Evolutionary conservation across 1,139 yeast genomes (phyloP), one percentile per base, ranked within the genome.

Genomic region (Geotrichum histeridarum): DNA sequence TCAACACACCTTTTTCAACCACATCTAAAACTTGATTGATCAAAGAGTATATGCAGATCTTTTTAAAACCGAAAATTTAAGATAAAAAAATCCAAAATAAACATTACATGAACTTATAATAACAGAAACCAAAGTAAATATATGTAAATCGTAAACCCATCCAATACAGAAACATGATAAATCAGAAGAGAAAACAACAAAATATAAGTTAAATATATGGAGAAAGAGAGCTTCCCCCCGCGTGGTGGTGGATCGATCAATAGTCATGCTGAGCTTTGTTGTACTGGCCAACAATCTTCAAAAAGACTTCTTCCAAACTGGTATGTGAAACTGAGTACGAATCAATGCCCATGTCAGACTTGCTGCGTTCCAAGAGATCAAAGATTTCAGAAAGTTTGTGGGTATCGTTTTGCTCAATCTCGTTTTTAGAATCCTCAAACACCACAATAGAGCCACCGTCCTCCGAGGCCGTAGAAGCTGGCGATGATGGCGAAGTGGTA

Each of bases 241-340:
- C 27, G 5, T 31, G n/a, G 9, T 15, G n/a, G 5, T 14, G n/a
- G n/a, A 22, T 22, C 27, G 5, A 43, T 11, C 31, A 14, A 37
- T 32, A 37, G 11, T 38, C 38, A 35, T 50, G 33, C 8, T 30
- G 12, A 8, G 45, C 41, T 12, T 14, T 11, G 15, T 53, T 27
- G 31, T 53, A 33, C 30, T 48, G 41, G 15, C 69, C 64, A 9
- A 70, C 70, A 54, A 70, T 68, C 18, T 61, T 61, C 54, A 70
- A 59, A 54, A 70, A 70, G 18, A 70, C 72, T 54, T 69, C 71
- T 57, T 69, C 72, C 37, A 70, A 55, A 15, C 71, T 64, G 1
- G 73, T 65, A 33, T 65, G 66, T 8, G 66, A 58, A 1, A 70
- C 66, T 1, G 71, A 60, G 55, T 69, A 70, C n/a, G 66, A 62